Percentiles rank a stretch among this genome's conserved stretches.
Evolutionary conservation across 192 early-diverging fungal species (phyloP).

Genomic region (Coemansia sp.): DNA sequence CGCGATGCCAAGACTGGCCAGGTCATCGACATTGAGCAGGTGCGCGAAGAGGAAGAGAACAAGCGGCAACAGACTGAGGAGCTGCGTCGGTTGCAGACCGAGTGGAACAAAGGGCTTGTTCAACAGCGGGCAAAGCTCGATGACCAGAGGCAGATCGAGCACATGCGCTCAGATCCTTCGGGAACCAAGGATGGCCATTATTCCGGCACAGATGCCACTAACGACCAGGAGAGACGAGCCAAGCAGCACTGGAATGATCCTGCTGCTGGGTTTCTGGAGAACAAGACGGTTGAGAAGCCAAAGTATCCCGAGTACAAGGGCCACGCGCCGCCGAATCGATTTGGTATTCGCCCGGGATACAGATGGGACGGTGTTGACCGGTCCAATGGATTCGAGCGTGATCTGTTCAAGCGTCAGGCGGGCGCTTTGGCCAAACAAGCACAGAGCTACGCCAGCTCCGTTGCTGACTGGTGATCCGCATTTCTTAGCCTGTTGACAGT

Average conservation of each 20-base stretch:
- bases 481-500: no score
- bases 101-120: slow-evolving; percentile 66
- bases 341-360: slow-evolving; percentile 71
- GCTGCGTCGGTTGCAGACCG: slow-evolving; percentile 44
- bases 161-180: slow-evolving; percentile 42
- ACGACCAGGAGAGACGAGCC: slow-evolving; percentile 44
- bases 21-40: slow-evolving; percentile 56
- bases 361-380: slow-evolving; percentile 80
- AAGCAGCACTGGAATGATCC: slow-evolving; percentile 71
- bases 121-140: slow-evolving; percentile 53
- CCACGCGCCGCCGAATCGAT: slow-evolving; percentile 65
- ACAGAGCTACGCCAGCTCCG: slow-evolving; percentile 33
- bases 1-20: slow-evolving; percentile 63
- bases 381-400: slow-evolving; percentile 72
- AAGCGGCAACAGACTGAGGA: slow-evolving; percentile 39
- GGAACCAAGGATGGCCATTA: not conserved
- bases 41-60: slow-evolving; percentile 41
- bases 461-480: slow-evolving; percentile 34
- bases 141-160: slow-evolving; percentile 29
- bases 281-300: slow-evolving; percentile 26
- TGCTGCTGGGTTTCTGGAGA: slow-evolving; percentile 56
- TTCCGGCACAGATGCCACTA: not conserved
- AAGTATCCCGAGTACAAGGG: slow-evolving; percentile 55
- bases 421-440: slow-evolving; percentile 15
- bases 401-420: slow-evolving; percentile 45